Evolutionary conservation across 139 green algal species (phyloP).

Genomic region (Desmodesmus armatus): DNA sequence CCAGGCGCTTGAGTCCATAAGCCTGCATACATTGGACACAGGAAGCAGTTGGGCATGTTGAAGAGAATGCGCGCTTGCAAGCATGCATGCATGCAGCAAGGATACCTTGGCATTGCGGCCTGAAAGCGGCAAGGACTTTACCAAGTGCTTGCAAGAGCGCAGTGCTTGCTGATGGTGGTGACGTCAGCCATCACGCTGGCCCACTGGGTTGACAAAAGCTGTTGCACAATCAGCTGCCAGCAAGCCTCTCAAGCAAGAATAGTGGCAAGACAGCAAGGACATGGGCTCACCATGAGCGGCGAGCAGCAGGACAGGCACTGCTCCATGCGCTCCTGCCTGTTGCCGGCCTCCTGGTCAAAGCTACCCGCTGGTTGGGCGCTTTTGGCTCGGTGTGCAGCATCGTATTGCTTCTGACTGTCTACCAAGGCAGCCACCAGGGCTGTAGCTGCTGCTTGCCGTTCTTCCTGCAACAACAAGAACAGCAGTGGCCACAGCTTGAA

Average conservation of each 20-base stretch:
- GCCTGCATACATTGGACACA: conserved; percentile 47
- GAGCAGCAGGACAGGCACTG: conserved; percentile 65
- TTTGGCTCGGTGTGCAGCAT: not conserved
- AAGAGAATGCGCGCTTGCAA: not conserved
- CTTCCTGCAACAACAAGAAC: conserved; percentile 21
- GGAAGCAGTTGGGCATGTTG: not conserved
- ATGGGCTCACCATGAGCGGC: conserved; percentile 50
- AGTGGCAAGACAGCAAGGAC: not conserved
- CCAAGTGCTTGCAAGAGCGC: not conserved
- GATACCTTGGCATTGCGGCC: not conserved
- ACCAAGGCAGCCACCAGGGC: conserved; percentile 54
- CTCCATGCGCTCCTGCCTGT: conserved; percentile 43
- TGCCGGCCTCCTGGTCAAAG: conserved; percentile 45
- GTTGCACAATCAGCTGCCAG: not conserved
- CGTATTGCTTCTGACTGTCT: conserved; percentile 51
- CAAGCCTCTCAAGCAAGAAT: not conserved
- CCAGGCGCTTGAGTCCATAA: conserved; percentile 79
- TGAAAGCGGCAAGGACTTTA: not conserved
- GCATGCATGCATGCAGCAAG: not conserved
- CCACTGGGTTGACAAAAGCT: not conserved
- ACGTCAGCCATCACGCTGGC: not conserved
- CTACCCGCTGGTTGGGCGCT: conserved; percentile 21
- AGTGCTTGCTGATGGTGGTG: not conserved
- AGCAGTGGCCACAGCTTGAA: not conserved
- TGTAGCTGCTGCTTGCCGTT: conserved; percentile 42